phyloP scores from a whole-genome alignment of 768 basidiomycete species.

The Serendipita sp. region DNA sequence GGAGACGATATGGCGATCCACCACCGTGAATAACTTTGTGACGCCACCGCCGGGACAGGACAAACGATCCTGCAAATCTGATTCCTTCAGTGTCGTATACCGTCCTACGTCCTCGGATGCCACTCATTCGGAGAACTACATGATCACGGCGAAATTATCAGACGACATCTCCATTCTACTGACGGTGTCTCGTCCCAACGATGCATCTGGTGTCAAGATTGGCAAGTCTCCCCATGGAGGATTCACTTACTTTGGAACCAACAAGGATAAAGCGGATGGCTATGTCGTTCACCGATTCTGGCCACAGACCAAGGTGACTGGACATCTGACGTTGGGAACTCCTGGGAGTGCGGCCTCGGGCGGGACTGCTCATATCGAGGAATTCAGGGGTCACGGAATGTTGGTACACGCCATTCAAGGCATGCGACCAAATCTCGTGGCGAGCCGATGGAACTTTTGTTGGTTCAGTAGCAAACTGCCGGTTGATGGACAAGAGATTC shows the following conservation, averaged over 20 bases:
- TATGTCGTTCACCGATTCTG: constrained; percentile 88
- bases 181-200: constrained; percentile 49
- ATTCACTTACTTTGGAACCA: constrained; percentile 70
- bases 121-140: constrained; percentile 54
- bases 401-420: constrained; percentile 95
- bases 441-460: constrained; percentile 83
- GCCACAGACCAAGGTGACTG: constrained; percentile 50
- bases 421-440: constrained; percentile 90
- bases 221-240: constrained; percentile 82
- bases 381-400: constrained; percentile 51
- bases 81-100: constrained; percentile 65
- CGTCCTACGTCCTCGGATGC: constrained; percentile 41
- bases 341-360: constrained; percentile 30
- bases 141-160: constrained; percentile 62
- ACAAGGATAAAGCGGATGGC: constrained; percentile 53
- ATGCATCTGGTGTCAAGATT: constrained; percentile 78
- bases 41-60: constrained; percentile 62
- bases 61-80: constrained; percentile 74
- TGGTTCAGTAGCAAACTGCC: not conserved
- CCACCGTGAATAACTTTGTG: constrained; percentile 70
- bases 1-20: constrained; percentile 66
- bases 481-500: not conserved
- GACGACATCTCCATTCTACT: constrained; percentile 69
- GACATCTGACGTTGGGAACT: constrained; percentile 54
- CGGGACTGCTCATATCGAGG: not conserved